Evolutionary conservation across 164 flowering plant genomes (phyloP), one percentile per base, ranked within the genome.

Genomic region (Macadamia integrifolia): DNA sequence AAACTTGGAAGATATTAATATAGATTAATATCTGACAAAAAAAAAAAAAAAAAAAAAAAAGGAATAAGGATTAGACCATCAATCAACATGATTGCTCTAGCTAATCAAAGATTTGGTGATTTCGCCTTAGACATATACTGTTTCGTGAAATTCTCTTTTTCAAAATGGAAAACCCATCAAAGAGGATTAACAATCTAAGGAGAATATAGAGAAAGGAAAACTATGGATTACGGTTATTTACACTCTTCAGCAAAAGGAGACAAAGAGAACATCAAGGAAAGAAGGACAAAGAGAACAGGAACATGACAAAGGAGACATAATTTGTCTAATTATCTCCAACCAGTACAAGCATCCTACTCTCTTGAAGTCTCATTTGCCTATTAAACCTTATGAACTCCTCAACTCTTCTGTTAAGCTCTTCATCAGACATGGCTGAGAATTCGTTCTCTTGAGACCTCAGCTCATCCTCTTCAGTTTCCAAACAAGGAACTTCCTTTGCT

Each of bases 311-410:
- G 50, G 50, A 46, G 29, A 29, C 6, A 46, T 8, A 11, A 28
- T 30, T 17, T 67, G 43, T 58, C 69, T 67, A 55, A n/a, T 46
- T 59, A 10, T 61, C 43, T 23, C 50, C 9, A 65, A 35, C 42
- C 40, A 2, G 5, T 1, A 2, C 42, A 68, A 68, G 65, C 17
- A 23, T 66, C 52, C 63, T 58, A 48, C 18, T 71, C 55, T 73
- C 75, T 70, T 86, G 86, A 72, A 82, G 84, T 72, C 85, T 59
- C 58, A 88, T 86, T 23, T 86, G 82, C 50, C 76, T 76, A 28
- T 88, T 88, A 61, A 81, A 81, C 8, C 61, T 82, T 32, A 86
- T 88, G 46, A 88, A 88, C 70, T 88, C 93, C 70, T 88, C 90
- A 17, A 84, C 79, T 74, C 90, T 81, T 48, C 74, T 71, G 50